phyloP scores from a whole-genome alignment of 2,329 filamentous ascomycete genomes.

The Trichoderma sp. region DNA sequence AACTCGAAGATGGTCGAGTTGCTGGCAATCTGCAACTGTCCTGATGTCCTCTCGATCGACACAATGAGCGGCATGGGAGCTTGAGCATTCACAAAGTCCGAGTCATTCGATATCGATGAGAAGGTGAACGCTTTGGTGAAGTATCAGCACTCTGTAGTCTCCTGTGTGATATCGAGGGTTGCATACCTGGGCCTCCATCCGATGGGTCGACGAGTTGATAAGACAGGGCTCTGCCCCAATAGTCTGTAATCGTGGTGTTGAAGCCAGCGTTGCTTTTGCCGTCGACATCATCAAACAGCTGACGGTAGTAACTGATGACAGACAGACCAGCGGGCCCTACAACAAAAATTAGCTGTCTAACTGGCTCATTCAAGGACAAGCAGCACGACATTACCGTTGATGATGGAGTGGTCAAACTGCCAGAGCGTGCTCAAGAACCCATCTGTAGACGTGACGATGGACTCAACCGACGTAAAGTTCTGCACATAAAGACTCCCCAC shows the following conservation, averaged over 20 bases:
- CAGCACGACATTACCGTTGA: conserved; percentile 37
- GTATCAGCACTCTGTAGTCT: neutral
- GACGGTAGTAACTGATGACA: conserved; percentile 58
- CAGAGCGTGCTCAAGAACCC: conserved; percentile 40
- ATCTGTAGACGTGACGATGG: conserved; percentile 35
- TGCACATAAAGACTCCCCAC: conserved; percentile 74
- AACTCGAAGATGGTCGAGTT: conserved; percentile 79
- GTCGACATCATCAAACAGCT: conserved; percentile 60
- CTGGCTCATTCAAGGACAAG: neutral
- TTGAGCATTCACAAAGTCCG: conserved; percentile 63
- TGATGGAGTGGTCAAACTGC: conserved; percentile 44
- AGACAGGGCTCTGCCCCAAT: conserved; percentile 75
- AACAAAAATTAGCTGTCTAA: conserved; percentile 30
- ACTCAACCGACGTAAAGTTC: conserved; percentile 70
- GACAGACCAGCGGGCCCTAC: conserved; percentile 41
- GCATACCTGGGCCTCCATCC: conserved; percentile 62
- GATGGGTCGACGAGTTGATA: conserved; percentile 76
- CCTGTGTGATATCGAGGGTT: too few species aligned
- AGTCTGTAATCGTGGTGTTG: conserved; percentile 71
- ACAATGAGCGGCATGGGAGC: conserved; percentile 75
- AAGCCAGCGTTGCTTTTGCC: conserved; percentile 62
- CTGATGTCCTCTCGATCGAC: conserved; percentile 66
- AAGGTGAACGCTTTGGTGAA: conserved; percentile 65
- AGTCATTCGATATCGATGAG: conserved; percentile 61
- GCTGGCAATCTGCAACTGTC: conserved; percentile 61